Evolutionary conservation across 148 eudicot genomes (phyloP), one percentile per base, ranked within the genome.

Genomic region (Camellia lanceoleosa): DNA sequence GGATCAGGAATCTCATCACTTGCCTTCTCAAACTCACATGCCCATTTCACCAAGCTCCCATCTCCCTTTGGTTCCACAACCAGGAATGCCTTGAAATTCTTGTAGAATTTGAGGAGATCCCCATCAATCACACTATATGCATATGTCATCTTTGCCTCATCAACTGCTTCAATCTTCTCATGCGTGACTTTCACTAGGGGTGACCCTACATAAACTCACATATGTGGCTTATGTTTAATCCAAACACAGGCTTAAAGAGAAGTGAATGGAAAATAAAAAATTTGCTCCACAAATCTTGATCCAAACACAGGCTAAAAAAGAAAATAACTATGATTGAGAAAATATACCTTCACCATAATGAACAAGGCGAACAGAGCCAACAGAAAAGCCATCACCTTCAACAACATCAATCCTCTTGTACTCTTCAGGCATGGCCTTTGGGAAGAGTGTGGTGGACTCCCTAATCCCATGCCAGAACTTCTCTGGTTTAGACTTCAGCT

Each of bases 321-420:
- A 15, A 60, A 0, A 38, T 11, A 58, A 41, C 5, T 43, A 19
- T 9, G 4, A 9, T 16, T 6, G 30, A 73, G 12, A 3, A 51
- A 52, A 1, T 16, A 0, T 1, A 16, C 97, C 97, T 75, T 89
- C 91, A 59, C 90, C 85, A 74, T 75, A 95, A 23, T 80, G 89
- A 72, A 92, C 47, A 15, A 86, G 81, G 59, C 93, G 91, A 74
- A 91, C 78, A 11, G 97, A 93, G 20, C 95, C 97, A 68, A 89
- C 91, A 19, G 86, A 71, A 41, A 86, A 89, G 55, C 95, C 98
- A 77, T 89, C 97, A 49, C 98, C 98, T 81, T 93, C 97, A 71
- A 95, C 77, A 43, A 95, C 77, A 76, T 95, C 86, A 60, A 95
- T 88, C 83, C 90, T 89, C 85, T 93, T 87, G 88, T 89, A 95